phyloP scores from a whole-genome alignment of 352 stramenopile genomes.

The Pythium rhizo-oryzae region DNA sequence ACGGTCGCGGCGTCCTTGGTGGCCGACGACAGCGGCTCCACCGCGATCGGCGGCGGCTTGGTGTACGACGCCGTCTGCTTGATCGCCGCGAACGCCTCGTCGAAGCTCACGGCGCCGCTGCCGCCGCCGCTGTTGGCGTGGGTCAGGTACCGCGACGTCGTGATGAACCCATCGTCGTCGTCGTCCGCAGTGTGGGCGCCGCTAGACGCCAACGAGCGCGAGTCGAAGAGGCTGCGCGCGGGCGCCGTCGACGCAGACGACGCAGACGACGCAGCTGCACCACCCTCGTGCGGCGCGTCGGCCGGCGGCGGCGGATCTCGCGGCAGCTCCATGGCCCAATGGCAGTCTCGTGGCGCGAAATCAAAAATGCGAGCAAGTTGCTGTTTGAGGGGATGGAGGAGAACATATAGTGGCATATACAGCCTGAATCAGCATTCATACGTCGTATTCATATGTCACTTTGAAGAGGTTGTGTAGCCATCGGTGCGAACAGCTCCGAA shows the following conservation, averaged over 20 bases:
- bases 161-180: constrained; percentile 23
- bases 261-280: background rate
- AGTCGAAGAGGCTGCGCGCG: constrained; percentile 27
- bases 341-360: no score
- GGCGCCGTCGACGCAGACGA: background rate
- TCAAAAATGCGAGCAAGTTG: background rate
- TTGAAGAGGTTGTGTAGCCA: background rate
- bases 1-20: constrained; percentile 51
- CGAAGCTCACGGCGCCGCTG: constrained; percentile 15
- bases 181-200: background rate
- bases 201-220: constrained; percentile 13
- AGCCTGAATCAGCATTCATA: no score
- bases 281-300: background rate
- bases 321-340: background rate
- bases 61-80: constrained; percentile 62
- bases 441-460: no score
- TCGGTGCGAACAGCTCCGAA: background rate
- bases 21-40: constrained; percentile 19
- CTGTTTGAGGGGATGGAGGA: background rate
- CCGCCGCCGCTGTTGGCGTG: constrained; percentile 7
- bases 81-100: constrained; percentile 62
- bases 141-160: constrained; percentile 24
- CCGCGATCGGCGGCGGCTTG: constrained; percentile 20
- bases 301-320: background rate
- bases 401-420: background rate